Base-by-base conservation (phyloP, 2,329 filamentous ascomycete species). In the Xylaria sp. region DNA sequence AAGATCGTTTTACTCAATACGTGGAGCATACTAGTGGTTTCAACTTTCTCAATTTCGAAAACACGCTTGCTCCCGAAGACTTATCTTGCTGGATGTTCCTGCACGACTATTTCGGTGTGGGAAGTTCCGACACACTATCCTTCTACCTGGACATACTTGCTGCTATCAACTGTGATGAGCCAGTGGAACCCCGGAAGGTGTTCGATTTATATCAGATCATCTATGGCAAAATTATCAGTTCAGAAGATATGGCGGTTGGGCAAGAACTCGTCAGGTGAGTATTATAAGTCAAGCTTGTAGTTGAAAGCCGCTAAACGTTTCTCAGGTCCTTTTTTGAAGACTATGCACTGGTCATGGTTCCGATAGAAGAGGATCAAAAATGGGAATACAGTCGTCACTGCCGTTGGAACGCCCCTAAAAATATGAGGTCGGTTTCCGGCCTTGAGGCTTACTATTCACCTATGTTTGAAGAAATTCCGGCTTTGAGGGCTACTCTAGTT, bases 21-120 rank as follows among this genome's bases (percentile, higher is more conserved):
- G 29, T 25, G 21, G 47, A 62, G 32, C 6, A 27, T 18, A 29
- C 23, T 6, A 40, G 2, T 16, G 23, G 16, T 21, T 62, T 53
- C 21, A 29, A 18, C 23, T 62, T 62, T 27, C 60, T 62, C 8
- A 16, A 62, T 25, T 53, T 62, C 13, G 50, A 40, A n/a, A 51
- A 53, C 16, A 62, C 60, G 5, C 60, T 62, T 21, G 47, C 47
- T 27, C 60, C 60, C 29, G 6, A 62, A 13, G 60, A 62, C 9
- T 25, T 62, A 13, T 51, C 47, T 1, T 32, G 27, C 29, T 62
- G 60, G 60, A 29, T 29, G 29, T 62, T 62, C 21, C 21, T 62
- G 29, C 47, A 42, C 5, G 57, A 60, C 27, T 32, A 60, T 21
- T 63, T 55, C n/a, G 53, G 37, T n/a, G 50, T 55, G 12, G 48